Evolutionary conservation across 2,329 filamentous ascomycete genomes (phyloP).

Genomic region (Fusarium foetens): DNA sequence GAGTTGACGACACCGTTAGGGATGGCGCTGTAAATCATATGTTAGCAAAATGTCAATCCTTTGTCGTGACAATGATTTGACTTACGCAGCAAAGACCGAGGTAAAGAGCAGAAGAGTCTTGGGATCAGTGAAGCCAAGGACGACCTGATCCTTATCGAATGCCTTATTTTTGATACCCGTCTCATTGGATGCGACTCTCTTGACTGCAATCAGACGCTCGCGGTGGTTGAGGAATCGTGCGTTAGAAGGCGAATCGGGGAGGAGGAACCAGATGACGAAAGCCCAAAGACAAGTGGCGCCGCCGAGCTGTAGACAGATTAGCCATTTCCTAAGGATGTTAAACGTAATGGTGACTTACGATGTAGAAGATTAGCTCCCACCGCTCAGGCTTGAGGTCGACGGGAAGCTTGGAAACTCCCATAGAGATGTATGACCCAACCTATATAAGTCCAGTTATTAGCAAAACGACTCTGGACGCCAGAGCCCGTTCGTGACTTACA

Average conservation of each 20-base stretch:
- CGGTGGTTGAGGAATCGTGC: slow-evolving; percentile 5
- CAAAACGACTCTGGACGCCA: fast-evolving
- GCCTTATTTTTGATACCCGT: slow-evolving; percentile 10
- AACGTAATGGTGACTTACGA: not conserved
- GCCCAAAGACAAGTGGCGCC: slow-evolving; percentile 7
- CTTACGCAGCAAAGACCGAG: slow-evolving; percentile 5
- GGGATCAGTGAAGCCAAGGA: slow-evolving; percentile 1
- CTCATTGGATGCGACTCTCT: slow-evolving; percentile 1
- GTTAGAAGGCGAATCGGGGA: slow-evolving; percentile 6
- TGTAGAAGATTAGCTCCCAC: slow-evolving; percentile 4
- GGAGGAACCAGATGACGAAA: slow-evolving; percentile 8
- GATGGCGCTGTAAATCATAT: not conserved
- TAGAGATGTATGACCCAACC: slow-evolving; percentile 3
- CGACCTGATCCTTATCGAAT: not conserved
- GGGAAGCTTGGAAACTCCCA: slow-evolving; percentile 10
- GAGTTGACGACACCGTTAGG: slow-evolving; percentile 9
- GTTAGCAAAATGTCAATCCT: not conserved
- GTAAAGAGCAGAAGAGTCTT: slow-evolving; percentile 2
- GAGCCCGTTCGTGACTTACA: not conserved
- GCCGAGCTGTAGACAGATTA: not conserved
- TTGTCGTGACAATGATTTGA: not conserved
- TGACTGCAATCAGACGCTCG: slow-evolving; percentile 5
- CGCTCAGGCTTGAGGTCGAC: slow-evolving; percentile 2
- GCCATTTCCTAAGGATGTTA: not conserved
- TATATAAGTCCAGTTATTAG: not conserved